Percentiles rank a stretch among this genome's conserved stretches.
phyloP scores from a whole-genome alignment of 73 alveolate species.

The Tetrahymena borealis region DNA sequence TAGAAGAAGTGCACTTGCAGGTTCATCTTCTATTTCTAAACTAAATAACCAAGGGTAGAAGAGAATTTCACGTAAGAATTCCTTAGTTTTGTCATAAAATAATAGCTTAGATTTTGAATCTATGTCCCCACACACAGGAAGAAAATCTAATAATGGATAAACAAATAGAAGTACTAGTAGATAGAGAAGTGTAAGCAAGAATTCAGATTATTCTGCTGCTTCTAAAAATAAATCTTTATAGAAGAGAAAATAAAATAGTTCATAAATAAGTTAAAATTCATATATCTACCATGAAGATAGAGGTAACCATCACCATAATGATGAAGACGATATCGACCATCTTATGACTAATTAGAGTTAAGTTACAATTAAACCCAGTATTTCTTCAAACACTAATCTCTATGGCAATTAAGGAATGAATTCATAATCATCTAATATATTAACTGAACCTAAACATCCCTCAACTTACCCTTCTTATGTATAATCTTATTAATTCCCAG shows the following conservation, averaged over 20 bases:
- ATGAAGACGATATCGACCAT: background rate
- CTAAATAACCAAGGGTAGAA: background rate
- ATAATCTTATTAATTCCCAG: background rate
- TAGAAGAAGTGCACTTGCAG: background rate
- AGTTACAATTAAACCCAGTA: background rate
- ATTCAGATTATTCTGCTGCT: background rate
- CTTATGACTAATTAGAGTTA: background rate
- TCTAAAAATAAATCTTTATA: background rate
- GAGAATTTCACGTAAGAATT: background rate
- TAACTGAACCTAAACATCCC: background rate
- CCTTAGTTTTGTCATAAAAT: background rate
- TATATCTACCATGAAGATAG: background rate
- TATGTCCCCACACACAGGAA: background rate
- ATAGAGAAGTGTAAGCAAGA: background rate
- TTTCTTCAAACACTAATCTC: background rate
- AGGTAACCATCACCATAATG: background rate
- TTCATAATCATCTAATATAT: background rate
- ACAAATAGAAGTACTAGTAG: background rate
- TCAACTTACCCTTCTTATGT: background rate
- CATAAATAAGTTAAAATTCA: background rate
- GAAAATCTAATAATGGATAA: background rate
- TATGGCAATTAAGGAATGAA: background rate
- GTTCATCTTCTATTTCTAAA: background rate
- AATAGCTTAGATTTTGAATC: background rate
- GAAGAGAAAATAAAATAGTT: background rate